Evolutionary conservation across 768 basidiomycete species (phyloP), one percentile per base, ranked within the genome.

Genomic region (Phaeolepiota aurea): DNA sequence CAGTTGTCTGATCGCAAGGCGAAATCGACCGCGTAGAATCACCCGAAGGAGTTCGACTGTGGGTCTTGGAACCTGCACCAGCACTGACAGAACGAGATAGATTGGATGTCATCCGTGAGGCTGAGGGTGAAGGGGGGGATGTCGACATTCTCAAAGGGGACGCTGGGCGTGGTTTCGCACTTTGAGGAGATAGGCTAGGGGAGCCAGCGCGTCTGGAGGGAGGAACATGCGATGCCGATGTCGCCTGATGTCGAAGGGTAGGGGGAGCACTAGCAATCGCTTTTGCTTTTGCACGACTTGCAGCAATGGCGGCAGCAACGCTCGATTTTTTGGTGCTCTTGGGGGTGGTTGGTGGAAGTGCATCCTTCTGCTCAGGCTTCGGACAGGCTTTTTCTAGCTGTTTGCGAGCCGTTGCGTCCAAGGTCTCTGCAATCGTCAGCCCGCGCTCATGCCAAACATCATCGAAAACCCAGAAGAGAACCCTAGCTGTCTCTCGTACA

Each of bases 361-460:
- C 54, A 18, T 65, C 53, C 18, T 62, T 63, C 14, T 68, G 48
- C 30, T 66, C 64, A 3, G 76, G 74, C 50, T 76, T 66, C 1
- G 90, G 88, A 48, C 89, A 88, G 2, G 66, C 77, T 62, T 85
- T 93, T 55, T 96, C 90, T 21, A 98, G 62, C 59, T 90, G 84
- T 61, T 87, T 94, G 45, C 79, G 72, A 13, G 78, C 79, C 11
- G 61, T 62, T 1, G 69, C 45, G 54, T 96, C 92, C 45, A 98
- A 63, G 1, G 65, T 55, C 39, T 79, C 76, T 44, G 91, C 50
- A 38, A 97, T 74, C 10, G 59, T 51, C 7, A 56, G 56, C n/a
- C 78, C 90, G 42, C 73, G 68, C 31, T 82, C 80, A 25, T 72
- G 69, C 90, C 91, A 97, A 2, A 88, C 61, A 2, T 62, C 59